These are phyloP conservation scores for Suillus lakei DNA, from an alignment of 768 basidiomycete species.

Conservation along the genomic window DNA sequence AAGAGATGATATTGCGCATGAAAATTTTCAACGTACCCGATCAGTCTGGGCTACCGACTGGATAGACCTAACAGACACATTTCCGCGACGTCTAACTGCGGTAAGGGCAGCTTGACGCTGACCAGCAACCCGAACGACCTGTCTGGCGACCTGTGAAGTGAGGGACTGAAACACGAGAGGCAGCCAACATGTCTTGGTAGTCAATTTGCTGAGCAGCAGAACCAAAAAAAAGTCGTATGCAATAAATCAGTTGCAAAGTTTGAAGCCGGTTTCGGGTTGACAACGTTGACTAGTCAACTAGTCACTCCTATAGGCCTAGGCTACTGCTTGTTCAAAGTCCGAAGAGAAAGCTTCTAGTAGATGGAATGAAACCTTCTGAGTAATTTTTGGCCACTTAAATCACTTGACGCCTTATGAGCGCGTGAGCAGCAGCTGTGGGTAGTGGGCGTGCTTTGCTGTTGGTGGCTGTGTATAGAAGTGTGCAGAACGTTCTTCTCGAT, in stretches of 20 bases:
- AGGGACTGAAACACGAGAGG: conserved; percentile 28
- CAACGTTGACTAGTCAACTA: too few species aligned
- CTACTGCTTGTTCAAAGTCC: neutral
- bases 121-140: conserved; percentile 52
- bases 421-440: neutral
- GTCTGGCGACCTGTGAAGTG: conserved; percentile 39
- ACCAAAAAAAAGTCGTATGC: neutral
- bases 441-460: neutral
- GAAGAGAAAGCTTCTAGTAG: too few species aligned
- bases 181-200: conserved; percentile 34
- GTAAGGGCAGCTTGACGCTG: conserved; percentile 44
- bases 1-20: neutral
- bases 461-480: conserved; percentile 1
- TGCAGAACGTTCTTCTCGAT: neutral
- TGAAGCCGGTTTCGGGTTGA: too few species aligned
- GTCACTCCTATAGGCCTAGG: neutral
- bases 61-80: conserved; percentile 46
- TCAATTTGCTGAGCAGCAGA: conserved; percentile 1
- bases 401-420: neutral
- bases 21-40: conserved; percentile 52
- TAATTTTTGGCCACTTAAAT: neutral
- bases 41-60: conserved; percentile 77
- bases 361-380: neutral
- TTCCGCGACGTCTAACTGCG: conserved; percentile 43
- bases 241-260: neutral